Evolutionary conservation across 2,329 filamentous ascomycete species (phyloP), one percentile per base, ranked within the genome.

Genomic region (Botrytis sinoallii): DNA sequence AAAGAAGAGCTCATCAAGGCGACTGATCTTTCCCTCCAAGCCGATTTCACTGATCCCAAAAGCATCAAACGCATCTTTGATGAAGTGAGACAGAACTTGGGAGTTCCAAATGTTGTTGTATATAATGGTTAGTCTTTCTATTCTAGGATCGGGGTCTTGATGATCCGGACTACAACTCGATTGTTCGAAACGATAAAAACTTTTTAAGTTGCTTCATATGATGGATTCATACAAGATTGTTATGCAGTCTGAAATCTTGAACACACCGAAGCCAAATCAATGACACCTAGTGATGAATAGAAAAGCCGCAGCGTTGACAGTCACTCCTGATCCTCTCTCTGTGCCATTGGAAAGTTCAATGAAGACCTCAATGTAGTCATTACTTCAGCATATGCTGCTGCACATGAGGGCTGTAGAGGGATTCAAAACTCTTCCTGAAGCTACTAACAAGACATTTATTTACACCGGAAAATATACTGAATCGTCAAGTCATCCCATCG

Each of bases 381-480:
- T 8, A 80, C 78, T 12, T 83, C 81, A 69, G 80, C 79, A 0
- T 84, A 82, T 72, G 82, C 81, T 9, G 84, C 84, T 4, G 81
- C 82, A 1, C 81, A 85, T 75, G 79, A 85, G 75, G 75, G 81
- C 83, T 3, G 77, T 79, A 4, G 35, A 74, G 1, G 77, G 76
- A 8, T 85, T 84, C 63, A 76, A 73, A n/a, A 42, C 76, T 40
- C 75, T 81, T 1, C 77, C 77, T 4, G 61, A 67, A 18, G 71
- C 78, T 3, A 77, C 77, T 4, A 78, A 81, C 8, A 83, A 82
- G 75, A 83, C 83, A 4, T 86, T 86, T 75, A 84, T 85, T 63
- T 84, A 80, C 76, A 85, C 83, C 4, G 85, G 84, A 0, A 0
- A 86, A 86, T 75, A 79, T 79, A 7, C 74, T 83, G 42, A 85